A percentile compares a stretch with the other conserved stretches of the same genome.
These are phyloP conservation scores for Penicillium sp. DNA, from an alignment of 2,329 filamentous ascomycete genomes.

Conservation along the genomic window DNA sequence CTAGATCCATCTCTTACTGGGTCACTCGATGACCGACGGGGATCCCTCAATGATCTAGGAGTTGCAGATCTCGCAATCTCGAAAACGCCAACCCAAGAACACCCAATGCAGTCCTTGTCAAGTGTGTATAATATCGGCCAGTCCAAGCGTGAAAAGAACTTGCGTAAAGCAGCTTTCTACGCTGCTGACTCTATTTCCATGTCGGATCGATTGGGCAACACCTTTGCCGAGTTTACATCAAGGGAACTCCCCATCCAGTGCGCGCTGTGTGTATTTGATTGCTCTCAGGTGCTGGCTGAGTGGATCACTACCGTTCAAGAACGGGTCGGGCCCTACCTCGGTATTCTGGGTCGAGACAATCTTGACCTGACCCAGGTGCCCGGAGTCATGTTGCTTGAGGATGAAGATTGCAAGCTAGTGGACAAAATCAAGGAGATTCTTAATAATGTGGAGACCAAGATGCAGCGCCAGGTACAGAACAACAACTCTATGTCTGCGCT, in stretches of 20 bases:
- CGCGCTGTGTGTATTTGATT: slow-evolving; percentile 90
- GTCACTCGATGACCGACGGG: slow-evolving; percentile 27
- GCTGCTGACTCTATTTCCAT: slow-evolving; percentile 88
- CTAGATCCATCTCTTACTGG: slow-evolving; percentile 31
- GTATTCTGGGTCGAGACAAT: slow-evolving; percentile 79
- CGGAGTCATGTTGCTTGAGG: slow-evolving; percentile 85
- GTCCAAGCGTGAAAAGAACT: slow-evolving; percentile 77
- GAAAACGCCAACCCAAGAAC: slow-evolving; percentile 38
- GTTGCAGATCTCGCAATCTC: slow-evolving; percentile 39
- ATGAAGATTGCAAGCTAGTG: slow-evolving; percentile 85
- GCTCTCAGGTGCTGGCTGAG: slow-evolving; percentile 88
- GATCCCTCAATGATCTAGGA: slow-evolving; percentile 39
- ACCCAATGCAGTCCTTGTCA: slow-evolving; percentile 30
- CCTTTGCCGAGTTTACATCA: slow-evolving; percentile 79
- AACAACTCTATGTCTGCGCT: slow-evolving; percentile 55
- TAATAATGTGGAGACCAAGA: slow-evolving; percentile 74
- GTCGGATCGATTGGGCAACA: slow-evolving; percentile 81
- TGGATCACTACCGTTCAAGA: slow-evolving; percentile 94
- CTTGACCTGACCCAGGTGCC: slow-evolving; percentile 79
- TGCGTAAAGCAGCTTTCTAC: slow-evolving; percentile 93
- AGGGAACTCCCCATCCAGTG: slow-evolving; percentile 86
- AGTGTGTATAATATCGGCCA: slow-evolving; percentile 37
- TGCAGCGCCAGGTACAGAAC: slow-evolving; percentile 62
- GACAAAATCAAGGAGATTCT: slow-evolving; percentile 81
- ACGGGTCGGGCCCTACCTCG: slow-evolving; percentile 84